Conservation (phyloP, 129 eudicot species). For the Logfia minima region DNA sequence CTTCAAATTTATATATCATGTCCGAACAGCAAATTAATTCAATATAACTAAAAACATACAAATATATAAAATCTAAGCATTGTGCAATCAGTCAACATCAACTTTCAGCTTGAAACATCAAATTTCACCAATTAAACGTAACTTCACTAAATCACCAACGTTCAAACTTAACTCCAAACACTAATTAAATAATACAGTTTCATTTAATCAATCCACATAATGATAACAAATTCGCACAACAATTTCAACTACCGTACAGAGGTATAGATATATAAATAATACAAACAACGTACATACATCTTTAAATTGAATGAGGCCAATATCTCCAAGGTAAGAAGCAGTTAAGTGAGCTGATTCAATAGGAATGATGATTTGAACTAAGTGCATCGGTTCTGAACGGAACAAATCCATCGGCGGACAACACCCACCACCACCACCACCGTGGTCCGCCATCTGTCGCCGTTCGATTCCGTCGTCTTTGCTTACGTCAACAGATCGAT, state of each 20-base stretch:
- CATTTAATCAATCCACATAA: background rate
- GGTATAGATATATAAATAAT: background rate
- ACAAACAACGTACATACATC: slow-evolving; percentile 41
- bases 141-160: background rate
- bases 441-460: slow-evolving; percentile 13
- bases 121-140: slow-evolving; percentile 9
- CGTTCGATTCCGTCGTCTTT: too few species aligned
- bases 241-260: too few species aligned
- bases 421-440: slow-evolving; percentile 68
- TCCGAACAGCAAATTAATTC: too few species aligned
- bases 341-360: slow-evolving; percentile 85
- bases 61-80: background rate
- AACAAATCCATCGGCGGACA: slow-evolving; percentile 96
- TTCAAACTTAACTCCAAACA: slow-evolving; percentile 20
- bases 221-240: too few species aligned
- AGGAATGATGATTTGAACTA: slow-evolving; percentile 86
- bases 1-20: too few species aligned
- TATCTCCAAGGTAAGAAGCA: slow-evolving; percentile 83
- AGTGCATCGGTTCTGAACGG: slow-evolving; percentile 96
- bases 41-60: too few species aligned
- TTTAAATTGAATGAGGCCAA: slow-evolving; percentile 89
- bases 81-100: background rate
- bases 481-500: too few species aligned
- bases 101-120: background rate
- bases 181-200: background rate